Conservation (phyloP, 2,329 filamentous ascomycete genomes). For the Curvularia hawaiiensis region DNA sequence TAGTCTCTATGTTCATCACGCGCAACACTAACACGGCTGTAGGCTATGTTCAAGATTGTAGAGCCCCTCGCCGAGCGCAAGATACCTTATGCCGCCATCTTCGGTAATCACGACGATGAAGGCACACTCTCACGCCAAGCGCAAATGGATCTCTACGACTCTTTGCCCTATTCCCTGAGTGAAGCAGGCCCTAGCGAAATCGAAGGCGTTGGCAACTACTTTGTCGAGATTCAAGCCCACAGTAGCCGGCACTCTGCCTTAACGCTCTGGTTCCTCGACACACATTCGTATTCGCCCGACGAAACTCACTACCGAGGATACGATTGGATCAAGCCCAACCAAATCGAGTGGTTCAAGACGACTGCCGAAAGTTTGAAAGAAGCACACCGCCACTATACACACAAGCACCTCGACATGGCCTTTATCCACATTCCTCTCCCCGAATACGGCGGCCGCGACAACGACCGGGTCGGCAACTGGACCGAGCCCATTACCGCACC, state of each 20-base stretch:
- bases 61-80: slow-evolving; percentile 82
- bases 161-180: slow-evolving; percentile 89
- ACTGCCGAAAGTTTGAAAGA: slow-evolving; percentile 72
- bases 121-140: slow-evolving; percentile 74
- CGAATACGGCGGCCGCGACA: slow-evolving; percentile 73
- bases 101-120: slow-evolving; percentile 98
- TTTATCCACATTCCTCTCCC: slow-evolving; percentile 98
- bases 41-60: slow-evolving; percentile 93
- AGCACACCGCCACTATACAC: slow-evolving; percentile 81
- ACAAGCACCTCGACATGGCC: slow-evolving; percentile 92
- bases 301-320: slow-evolving; percentile 89
- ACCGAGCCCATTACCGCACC: slow-evolving; percentile 87
- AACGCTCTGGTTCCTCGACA: slow-evolving; percentile 93
- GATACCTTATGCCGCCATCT: slow-evolving; percentile 91
- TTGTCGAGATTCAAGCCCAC: slow-evolving; percentile 84
- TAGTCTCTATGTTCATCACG: neutral
- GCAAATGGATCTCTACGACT: slow-evolving; percentile 86
- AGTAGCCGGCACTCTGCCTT: slow-evolving; percentile 87
- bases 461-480: slow-evolving; percentile 71
- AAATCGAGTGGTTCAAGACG: slow-evolving; percentile 92
- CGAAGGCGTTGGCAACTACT: slow-evolving; percentile 93
- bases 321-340: slow-evolving; percentile 93
- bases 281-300: slow-evolving; percentile 89
- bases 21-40: slow-evolving; percentile 21
- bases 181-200: slow-evolving; percentile 79